Percentiles rank a stretch among this genome's conserved stretches.
These are phyloP conservation scores for Apophysomyces trapeziformis DNA, from an alignment of 371 early-diverging fungal genomes.

Conservation along the genomic window DNA sequence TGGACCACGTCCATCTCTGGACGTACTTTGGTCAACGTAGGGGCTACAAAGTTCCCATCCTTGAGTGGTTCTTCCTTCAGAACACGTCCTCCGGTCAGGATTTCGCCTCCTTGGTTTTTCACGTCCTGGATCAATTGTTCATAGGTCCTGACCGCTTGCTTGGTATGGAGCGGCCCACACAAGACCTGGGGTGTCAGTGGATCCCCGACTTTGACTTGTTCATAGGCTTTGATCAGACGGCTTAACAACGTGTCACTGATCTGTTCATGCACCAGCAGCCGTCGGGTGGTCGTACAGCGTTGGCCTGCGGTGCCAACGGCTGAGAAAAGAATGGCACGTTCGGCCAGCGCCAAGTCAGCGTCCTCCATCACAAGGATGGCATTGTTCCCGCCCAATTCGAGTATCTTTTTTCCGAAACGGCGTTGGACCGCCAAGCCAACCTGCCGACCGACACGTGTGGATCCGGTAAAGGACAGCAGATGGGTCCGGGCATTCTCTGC, in stretches of 20 bases:
- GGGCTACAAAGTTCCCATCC: slow-evolving; percentile 91
- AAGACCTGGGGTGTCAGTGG: slow-evolving; percentile 83
- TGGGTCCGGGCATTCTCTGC: slow-evolving; percentile 74
- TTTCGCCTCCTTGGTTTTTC: slow-evolving; percentile 85
- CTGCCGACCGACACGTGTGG: slow-evolving; percentile 79
- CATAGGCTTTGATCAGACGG: slow-evolving; percentile 82
- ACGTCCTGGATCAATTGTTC: slow-evolving; percentile 75
- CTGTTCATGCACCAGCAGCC: slow-evolving; percentile 87
- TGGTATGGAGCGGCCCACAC: slow-evolving; percentile 95
- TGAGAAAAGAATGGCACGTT: slow-evolving; percentile 90
- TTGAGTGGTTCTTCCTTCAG: slow-evolving; percentile 45
- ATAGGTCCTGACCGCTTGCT: slow-evolving; percentile 81
- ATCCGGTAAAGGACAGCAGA: slow-evolving; percentile 90
- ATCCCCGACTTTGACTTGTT: slow-evolving; percentile 90
- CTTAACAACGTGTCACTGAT: slow-evolving; percentile 88
- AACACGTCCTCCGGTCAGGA: slow-evolving; percentile 85
- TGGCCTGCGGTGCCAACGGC: slow-evolving; percentile 98
- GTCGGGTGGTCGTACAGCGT: slow-evolving; percentile 95
- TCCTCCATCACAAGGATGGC: slow-evolving; percentile 93
- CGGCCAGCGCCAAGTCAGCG: slow-evolving; percentile 92
- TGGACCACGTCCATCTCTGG: slow-evolving; percentile 84
- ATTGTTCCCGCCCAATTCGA: slow-evolving; percentile 97
- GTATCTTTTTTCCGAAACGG: slow-evolving; percentile 86
- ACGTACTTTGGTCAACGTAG: slow-evolving; percentile 85
- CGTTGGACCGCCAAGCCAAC: slow-evolving; percentile 82